Conservation (phyloP, 164 flowering plant genomes). For the Platanus orientalis region DNA sequence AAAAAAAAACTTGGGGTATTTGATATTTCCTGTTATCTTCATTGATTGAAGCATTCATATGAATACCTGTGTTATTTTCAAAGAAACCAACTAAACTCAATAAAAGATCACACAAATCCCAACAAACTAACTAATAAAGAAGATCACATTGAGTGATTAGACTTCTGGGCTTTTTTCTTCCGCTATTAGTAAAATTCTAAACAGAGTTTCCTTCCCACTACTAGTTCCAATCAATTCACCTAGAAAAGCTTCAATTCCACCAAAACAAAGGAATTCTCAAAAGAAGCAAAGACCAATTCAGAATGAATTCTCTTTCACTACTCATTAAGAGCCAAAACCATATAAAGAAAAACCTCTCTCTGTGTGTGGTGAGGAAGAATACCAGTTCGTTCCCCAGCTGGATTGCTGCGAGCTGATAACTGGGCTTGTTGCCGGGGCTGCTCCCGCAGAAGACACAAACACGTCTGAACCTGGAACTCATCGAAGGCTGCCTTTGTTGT, state of each 20-base stretch:
- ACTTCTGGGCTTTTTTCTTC: no score
- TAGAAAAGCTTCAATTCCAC: background rate
- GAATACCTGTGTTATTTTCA: background rate
- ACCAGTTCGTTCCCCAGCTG: constrained; percentile 80
- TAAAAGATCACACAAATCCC: no score
- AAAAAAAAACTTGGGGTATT: no score
- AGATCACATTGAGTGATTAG: no score
- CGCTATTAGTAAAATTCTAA: no score
- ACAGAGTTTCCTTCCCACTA: no score
- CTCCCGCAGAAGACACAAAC: constrained; percentile 83
- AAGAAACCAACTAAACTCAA: background rate
- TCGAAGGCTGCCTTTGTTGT: constrained; percentile 14
- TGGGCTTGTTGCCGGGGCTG: constrained; percentile 74
- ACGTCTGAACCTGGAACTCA: constrained; percentile 63
- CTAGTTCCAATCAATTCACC: background rate
- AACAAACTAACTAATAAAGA: no score
- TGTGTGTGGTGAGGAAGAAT: background rate
- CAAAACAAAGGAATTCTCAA: background rate
- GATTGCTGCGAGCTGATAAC: constrained; percentile 69
- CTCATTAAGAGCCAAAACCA: constrained; percentile 5
- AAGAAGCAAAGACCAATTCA: no score
- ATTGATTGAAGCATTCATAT: background rate
- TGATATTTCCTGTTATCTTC: no score
- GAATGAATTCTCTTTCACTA: background rate
- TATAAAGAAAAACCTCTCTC: background rate